Evolutionary conservation across 1,284 basidiomycete species (phyloP).

Genomic region (Microbotryomycetes sp.): DNA sequence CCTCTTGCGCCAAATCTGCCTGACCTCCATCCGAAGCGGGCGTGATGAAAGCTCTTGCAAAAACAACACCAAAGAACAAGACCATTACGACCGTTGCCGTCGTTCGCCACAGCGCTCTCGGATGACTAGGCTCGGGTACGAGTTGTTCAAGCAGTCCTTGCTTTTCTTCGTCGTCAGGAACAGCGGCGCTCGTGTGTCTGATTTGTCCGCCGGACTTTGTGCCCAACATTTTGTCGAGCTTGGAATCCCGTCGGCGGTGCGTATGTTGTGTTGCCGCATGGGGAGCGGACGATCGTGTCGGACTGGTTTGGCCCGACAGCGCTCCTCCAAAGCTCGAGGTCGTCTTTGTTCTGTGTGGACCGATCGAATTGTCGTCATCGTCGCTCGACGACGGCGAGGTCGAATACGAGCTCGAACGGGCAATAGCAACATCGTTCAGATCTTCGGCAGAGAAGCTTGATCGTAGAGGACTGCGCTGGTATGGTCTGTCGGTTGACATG

Average conservation of each 20-base stretch:
- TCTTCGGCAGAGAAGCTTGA: background rate
- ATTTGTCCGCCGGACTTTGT: background rate
- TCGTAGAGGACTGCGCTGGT: background rate
- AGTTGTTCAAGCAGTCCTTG: background rate
- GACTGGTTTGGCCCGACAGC: background rate
- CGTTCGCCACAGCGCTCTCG: background rate
- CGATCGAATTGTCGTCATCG: background rate
- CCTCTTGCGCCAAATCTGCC: background rate
- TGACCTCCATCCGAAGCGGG: background rate
- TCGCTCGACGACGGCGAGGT: background rate
- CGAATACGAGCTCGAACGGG: background rate
- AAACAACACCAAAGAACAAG: background rate
- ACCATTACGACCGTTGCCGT: background rate
- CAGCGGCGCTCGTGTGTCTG: background rate
- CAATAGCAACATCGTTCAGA: background rate
- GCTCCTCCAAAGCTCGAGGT: too few relatives aligned
- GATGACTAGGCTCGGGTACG: background rate
- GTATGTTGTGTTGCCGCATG: background rate
- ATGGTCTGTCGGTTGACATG: background rate
- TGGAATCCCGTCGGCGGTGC: background rate
- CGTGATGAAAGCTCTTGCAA: background rate
- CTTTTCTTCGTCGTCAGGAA: background rate
- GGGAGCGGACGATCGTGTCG: background rate
- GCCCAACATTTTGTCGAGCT: background rate
- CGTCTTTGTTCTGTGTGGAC: too few relatives aligned